Percentiles rank a stretch among this genome's conserved stretches.
Conservation (phyloP, 345 rosid species). For the Pugionium dolabratum region DNA sequence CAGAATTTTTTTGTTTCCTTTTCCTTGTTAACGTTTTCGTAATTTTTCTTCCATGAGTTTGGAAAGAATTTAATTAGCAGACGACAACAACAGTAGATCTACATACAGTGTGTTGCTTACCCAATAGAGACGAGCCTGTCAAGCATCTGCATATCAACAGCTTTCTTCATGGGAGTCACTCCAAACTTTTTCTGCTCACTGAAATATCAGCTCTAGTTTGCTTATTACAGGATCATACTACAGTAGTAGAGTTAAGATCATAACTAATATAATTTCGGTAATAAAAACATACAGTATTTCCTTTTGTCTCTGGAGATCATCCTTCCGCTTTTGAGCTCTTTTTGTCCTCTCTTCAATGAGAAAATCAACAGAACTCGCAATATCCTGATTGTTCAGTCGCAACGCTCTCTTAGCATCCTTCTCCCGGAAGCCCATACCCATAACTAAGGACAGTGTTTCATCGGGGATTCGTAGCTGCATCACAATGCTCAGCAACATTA, state of each 20-base stretch:
- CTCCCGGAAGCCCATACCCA: slow-evolving; percentile 85
- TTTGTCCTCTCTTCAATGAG: slow-evolving; percentile 72
- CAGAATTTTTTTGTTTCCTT: no score
- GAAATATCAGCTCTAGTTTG: slow-evolving; percentile 27
- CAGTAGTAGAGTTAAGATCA: no score
- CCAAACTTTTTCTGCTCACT: slow-evolving; percentile 93
- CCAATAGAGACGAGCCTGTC: slow-evolving; percentile 65
- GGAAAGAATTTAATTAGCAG: no score
- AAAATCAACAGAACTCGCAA: slow-evolving; percentile 72
- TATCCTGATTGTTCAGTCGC: slow-evolving; percentile 75
- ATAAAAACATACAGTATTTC: slow-evolving; percentile 57
- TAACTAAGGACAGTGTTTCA: slow-evolving; percentile 70
- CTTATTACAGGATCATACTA: neutral
- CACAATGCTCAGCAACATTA: slow-evolving; percentile 19
- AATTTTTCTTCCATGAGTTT: no score
- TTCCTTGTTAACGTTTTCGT: neutral
- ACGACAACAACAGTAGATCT: neutral
- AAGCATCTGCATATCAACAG: slow-evolving; percentile 74
- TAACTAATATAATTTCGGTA: neutral
- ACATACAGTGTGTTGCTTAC: slow-evolving; percentile 49
- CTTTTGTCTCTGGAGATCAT: slow-evolving; percentile 51
- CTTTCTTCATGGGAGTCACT: slow-evolving; percentile 74
- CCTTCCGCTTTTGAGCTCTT: slow-evolving; percentile 54
- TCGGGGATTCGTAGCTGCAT: slow-evolving; percentile 81
- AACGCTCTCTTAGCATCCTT: slow-evolving; percentile 77